Evolutionary conservation across 2,329 filamentous ascomycete genomes (phyloP), one percentile per base, ranked within the genome.

Genomic region (Colletotrichum coccodes): DNA sequence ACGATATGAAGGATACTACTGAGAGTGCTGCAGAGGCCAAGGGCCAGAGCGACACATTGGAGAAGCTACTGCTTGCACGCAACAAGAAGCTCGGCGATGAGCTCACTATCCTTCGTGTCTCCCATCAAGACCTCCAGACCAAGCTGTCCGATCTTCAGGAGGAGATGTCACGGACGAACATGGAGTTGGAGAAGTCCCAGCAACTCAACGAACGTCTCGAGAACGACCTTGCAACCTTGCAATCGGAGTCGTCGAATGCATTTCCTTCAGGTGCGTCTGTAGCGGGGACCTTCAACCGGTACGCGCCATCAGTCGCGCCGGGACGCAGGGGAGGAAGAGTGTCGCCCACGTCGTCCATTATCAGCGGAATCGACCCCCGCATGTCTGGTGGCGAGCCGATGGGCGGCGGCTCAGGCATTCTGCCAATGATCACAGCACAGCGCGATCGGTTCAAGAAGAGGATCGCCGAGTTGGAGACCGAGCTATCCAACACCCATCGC

Each of bases 21-120:
- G 77, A 84, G 14, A 89, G 90, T 73, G 87, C 87, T 3, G 74
- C 83, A 3, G 77, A 82, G 2, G 76, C 80, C 6, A 90, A 90
- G 76, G 82, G 83, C 56, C 92, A 92, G 73, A 90, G 92, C 49
- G 94, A 97, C 74, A 94, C 92, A 1, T 82, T 99, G 11, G 96
- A 99, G 80, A 95, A 97, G 80, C 89, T 99, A 32, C 85, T 99
- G 6, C 84, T 99, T 60, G 92, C 94, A 11, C 90, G 96, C 52
- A 99, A 99, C 84, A 99, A 98, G 84, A 99, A 98, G 82, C 86
- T 99, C 42, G 92, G 92, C 73, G 95, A 98, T 75, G 96, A 99
- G 79, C 87, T 98, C 71, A 98, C 96, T 2, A 89, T 98, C 44
- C 85, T 99, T 50, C 90, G 96, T 46, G 94, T 99, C 3, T 98